phyloP scores from a whole-genome alignment of 2,329 filamentous ascomycete species.

The Trichoderma sp. region DNA sequence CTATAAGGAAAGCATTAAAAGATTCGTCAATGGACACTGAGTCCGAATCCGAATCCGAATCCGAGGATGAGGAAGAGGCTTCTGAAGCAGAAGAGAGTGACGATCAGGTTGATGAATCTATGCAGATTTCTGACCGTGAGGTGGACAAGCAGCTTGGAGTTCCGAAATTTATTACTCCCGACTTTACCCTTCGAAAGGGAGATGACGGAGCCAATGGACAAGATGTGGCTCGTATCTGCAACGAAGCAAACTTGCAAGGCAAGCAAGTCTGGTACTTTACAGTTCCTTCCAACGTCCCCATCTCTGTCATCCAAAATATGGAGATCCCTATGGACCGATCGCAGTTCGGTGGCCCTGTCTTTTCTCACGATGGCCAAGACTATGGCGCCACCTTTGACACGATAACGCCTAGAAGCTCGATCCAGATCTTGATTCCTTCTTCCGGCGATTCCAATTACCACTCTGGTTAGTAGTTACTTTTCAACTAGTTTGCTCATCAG shows the following conservation, averaged over 20 bases:
- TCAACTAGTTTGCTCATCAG: background rate
- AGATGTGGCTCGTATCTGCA: constrained; percentile 59
- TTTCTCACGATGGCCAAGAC: constrained; percentile 66
- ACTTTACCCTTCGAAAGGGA: constrained; percentile 58
- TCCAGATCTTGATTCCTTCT: constrained; percentile 65
- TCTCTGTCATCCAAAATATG: constrained; percentile 67
- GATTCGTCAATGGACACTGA: constrained; percentile 39
- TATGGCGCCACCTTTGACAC: constrained; percentile 64
- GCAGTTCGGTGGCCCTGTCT: constrained; percentile 55
- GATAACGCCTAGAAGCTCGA: constrained; percentile 53
- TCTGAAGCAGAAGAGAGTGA: constrained; percentile 32
- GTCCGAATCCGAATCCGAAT: constrained; percentile 36
- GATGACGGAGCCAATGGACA: constrained; percentile 45
- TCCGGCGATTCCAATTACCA: constrained; percentile 58
- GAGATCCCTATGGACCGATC: constrained; percentile 62
- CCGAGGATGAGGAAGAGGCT: background rate
- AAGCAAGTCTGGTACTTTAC: constrained; percentile 85
- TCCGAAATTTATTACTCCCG: constrained; percentile 52
- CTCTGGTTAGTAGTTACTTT: constrained; percentile 51
- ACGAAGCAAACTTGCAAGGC: constrained; percentile 61
- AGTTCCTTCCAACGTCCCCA: constrained; percentile 69
- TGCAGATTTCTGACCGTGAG: constrained; percentile 44
- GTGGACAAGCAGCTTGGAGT: constrained; percentile 44
- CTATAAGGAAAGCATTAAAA: constrained; percentile 26
- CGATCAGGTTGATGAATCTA: constrained; percentile 46